Conservation (phyloP, 2,329 filamentous ascomycete species). For the Fusarium compactum region DNA sequence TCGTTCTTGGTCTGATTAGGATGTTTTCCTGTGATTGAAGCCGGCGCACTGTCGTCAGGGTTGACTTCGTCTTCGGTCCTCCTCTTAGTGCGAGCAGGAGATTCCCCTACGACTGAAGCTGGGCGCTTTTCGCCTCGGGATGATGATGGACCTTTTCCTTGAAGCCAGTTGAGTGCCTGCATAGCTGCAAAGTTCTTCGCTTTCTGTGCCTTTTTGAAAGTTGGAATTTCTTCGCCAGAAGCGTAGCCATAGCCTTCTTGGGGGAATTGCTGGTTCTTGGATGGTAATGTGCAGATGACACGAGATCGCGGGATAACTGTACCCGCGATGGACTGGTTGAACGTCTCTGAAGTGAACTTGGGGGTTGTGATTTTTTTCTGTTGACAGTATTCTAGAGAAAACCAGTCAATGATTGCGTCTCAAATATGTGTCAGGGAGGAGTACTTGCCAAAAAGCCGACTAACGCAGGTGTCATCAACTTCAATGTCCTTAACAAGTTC, state of each 20-base stretch:
- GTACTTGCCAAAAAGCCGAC: slow-evolving; percentile 45
- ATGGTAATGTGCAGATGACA: slow-evolving; percentile 43
- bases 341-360: slow-evolving; percentile 15
- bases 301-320: slow-evolving; percentile 43
- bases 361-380: slow-evolving; percentile 6
- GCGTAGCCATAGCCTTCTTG: slow-evolving; percentile 52
- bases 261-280: slow-evolving; percentile 42
- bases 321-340: slow-evolving; percentile 34
- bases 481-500: slow-evolving; percentile 47
- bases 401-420: background rate
- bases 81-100: slow-evolving; percentile 18
- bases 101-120: slow-evolving; percentile 9
- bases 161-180: slow-evolving; percentile 50
- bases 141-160: background rate
- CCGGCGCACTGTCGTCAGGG: slow-evolving; percentile 16
- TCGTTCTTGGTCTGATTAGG: slow-evolving; percentile 26
- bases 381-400: slow-evolving; percentile 29
- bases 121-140: slow-evolving; percentile 18
- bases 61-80: slow-evolving; percentile 33
- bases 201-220: slow-evolving; percentile 62
- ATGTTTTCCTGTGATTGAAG: slow-evolving; percentile 13
- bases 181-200: slow-evolving; percentile 67
- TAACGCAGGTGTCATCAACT: slow-evolving; percentile 49
- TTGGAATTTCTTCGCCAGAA: slow-evolving; percentile 45
- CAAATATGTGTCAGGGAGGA: background rate